These are phyloP conservation scores for Chloropicon primus DNA, from an alignment of 139 green algal genomes.

Conservation along the genomic window DNA sequence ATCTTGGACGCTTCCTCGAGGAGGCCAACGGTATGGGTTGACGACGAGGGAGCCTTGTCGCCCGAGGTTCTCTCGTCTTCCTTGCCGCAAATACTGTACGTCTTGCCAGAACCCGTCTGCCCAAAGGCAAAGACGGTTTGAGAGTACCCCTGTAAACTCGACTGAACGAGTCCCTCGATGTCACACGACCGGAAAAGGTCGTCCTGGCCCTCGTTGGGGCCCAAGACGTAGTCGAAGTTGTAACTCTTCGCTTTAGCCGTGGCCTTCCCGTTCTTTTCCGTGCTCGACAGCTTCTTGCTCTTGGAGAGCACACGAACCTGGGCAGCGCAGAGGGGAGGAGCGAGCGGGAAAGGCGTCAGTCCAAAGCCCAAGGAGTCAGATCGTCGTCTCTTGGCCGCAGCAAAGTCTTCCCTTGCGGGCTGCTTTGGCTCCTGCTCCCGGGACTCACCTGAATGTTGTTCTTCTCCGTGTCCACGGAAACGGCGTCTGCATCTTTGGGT, in stretches of 20 bases:
- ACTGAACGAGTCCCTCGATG: slow-evolving; percentile 33
- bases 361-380: too few species aligned
- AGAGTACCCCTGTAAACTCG: slow-evolving; percentile 44
- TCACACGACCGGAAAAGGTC: slow-evolving; percentile 29
- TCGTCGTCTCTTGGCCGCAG: too few species aligned
- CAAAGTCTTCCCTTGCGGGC: too few species aligned
- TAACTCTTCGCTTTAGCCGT: not conserved
- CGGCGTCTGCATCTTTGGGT: not conserved
- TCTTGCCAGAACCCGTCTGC: slow-evolving; percentile 22
- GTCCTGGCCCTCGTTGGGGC: slow-evolving; percentile 2
- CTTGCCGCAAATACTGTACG: slow-evolving; percentile 5
- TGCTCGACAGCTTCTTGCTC: not conserved
- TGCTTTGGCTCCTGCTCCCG: too few species aligned
- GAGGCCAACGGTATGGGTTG: slow-evolving; percentile 29
- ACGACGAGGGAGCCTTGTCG: not conserved
- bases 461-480: not conserved
- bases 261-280: not conserved
- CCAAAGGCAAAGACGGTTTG: slow-evolving; percentile 57
- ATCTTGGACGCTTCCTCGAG: slow-evolving; percentile 29
- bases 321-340: too few species aligned
- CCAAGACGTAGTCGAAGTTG: not conserved
- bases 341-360: too few species aligned
- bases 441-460: not conserved
- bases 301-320: not conserved
- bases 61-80: too few species aligned